Evolutionary conservation across 2,329 filamentous ascomycete genomes (phyloP).

Genomic region (Curvularia sp.): DNA sequence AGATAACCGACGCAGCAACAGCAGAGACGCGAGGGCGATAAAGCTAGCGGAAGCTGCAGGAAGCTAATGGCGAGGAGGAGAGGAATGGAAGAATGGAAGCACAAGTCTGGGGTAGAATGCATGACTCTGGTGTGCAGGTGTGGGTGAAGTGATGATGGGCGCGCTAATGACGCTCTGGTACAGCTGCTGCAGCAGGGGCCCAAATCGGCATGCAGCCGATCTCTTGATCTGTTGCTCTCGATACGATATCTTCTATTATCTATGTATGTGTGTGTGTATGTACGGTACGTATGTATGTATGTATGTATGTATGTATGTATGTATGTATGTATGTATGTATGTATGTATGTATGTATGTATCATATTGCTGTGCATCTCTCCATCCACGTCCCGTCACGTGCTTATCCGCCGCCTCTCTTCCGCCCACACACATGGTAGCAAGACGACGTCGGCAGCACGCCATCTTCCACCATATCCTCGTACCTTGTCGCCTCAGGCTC

Average conservation of each 20-base stretch:
- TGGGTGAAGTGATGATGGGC: background rate
- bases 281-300: background rate
- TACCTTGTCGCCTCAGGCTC: conserved; percentile 18
- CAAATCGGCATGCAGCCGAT: conserved; percentile 1
- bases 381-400: too few species aligned
- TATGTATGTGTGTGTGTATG: background rate
- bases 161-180: background rate
- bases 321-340: too few species aligned
- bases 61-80: conserved; percentile 12
- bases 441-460: too few species aligned
- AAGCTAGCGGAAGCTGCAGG: conserved; percentile 27
- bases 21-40: conserved; percentile 15
- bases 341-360: too few species aligned
- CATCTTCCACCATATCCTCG: background rate
- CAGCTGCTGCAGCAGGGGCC: background rate
- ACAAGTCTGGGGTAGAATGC: conserved; percentile 32
- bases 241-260: too few species aligned
- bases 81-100: conserved; percentile 22
- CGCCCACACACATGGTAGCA: too few species aligned
- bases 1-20: conserved; percentile 22
- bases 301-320: too few species aligned
- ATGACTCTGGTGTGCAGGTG: background rate
- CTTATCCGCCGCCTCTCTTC: too few species aligned
- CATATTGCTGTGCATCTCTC: too few species aligned
- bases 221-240: background rate